Conservation (phyloP, 208 protist genomes). For the Lotmaria passim region DNA sequence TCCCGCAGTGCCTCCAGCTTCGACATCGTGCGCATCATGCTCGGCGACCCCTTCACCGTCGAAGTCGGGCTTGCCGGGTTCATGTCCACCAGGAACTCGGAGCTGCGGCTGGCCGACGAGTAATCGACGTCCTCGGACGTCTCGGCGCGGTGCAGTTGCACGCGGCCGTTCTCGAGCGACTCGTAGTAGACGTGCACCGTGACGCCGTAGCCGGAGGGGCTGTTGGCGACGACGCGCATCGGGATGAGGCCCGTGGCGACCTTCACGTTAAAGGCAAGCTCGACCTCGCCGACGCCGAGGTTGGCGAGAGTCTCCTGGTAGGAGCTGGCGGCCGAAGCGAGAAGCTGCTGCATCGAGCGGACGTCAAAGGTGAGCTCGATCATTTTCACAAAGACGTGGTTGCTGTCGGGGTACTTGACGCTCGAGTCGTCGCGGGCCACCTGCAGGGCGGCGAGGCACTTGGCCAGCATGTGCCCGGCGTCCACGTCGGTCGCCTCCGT, state of each 20-base stretch:
- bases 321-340: conserved; percentile 56
- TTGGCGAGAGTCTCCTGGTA: conserved; percentile 65
- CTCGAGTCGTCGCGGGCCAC: conserved; percentile 70
- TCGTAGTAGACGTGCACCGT: conserved; percentile 89
- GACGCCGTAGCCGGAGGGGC: conserved; percentile 76
- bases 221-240: conserved; percentile 86
- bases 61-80: conserved; percentile 22
- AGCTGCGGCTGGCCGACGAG: conserved; percentile 28
- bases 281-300: conserved; percentile 80
- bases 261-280: conserved; percentile 79
- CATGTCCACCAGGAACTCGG: conserved; percentile 49
- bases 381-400: conserved; percentile 89
- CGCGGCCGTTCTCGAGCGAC: conserved; percentile 55
- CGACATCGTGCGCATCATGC: conserved; percentile 31
- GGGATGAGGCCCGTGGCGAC: conserved; percentile 64
- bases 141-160: conserved; percentile 70
- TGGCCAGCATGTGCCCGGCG: conserved; percentile 77
- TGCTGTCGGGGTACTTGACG: conserved; percentile 68
- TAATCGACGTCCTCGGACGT: conserved; percentile 69
- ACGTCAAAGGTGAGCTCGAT: conserved; percentile 84
- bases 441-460: conserved; percentile 79
- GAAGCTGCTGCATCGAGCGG: conserved; percentile 42
- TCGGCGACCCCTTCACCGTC: conserved; percentile 9
- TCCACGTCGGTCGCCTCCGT: conserved; percentile 78
- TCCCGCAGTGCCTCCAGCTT: conserved; percentile 43